Conservation (phyloP, 2,329 filamentous ascomycete genomes). For the Xylariales sp. region DNA sequence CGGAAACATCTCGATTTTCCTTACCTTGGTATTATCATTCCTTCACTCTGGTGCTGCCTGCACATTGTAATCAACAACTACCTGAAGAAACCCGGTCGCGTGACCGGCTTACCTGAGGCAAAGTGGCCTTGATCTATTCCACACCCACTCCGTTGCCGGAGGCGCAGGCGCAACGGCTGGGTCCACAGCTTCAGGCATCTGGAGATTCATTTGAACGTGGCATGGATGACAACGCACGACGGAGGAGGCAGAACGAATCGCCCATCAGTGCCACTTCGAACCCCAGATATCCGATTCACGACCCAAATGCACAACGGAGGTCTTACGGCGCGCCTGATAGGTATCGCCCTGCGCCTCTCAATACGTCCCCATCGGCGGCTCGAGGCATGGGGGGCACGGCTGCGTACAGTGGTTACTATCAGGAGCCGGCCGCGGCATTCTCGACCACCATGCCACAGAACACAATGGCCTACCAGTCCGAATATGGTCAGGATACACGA, state of each 20-base stretch:
- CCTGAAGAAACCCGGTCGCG: slow-evolving; percentile 24
- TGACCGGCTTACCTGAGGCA: slow-evolving; percentile 37
- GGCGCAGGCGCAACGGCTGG: slow-evolving; percentile 60
- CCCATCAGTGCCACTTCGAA: slow-evolving; percentile 58
- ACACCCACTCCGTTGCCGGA: slow-evolving; percentile 60
- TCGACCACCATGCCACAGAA: slow-evolving; percentile 52
- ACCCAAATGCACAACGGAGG: slow-evolving; percentile 43
- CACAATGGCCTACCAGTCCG: slow-evolving; percentile 50
- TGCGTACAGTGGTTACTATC: slow-evolving; percentile 57
- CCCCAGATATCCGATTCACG: slow-evolving; percentile 47
- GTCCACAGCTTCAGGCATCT: slow-evolving; percentile 53
- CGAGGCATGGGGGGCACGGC: slow-evolving; percentile 51
- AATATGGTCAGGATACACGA: slow-evolving; percentile 60
- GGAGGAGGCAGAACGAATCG: slow-evolving; percentile 71
- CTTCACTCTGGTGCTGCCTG: no score
- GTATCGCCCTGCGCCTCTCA: slow-evolving; percentile 45
- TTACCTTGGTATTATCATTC: no score
- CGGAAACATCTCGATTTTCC: slow-evolving; percentile 8
- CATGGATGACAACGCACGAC: slow-evolving; percentile 75
- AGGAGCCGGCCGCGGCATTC: slow-evolving; percentile 48
- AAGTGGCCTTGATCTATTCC: slow-evolving; percentile 60
- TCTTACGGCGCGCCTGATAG: slow-evolving; percentile 47
- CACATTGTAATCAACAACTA: no score
- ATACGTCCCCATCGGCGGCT: slow-evolving; percentile 41
- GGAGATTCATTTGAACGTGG: slow-evolving; percentile 50